Evolutionary conservation across 2,329 filamentous ascomycete genomes (phyloP).

Genomic region (Nigrospora sphaerica): DNA sequence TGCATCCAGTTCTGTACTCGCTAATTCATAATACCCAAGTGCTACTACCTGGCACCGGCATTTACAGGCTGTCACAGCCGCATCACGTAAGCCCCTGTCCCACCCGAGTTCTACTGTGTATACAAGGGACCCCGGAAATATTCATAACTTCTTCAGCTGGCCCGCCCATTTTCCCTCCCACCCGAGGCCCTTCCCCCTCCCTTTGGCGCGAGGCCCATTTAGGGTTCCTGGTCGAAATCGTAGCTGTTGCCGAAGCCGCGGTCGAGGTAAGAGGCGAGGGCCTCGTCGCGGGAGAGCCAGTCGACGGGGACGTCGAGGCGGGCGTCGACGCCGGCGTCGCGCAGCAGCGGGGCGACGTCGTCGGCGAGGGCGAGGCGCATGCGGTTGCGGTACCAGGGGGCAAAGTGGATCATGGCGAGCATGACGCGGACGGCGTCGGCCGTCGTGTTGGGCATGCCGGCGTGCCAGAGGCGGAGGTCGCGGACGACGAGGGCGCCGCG

Average conservation of each 20-base stretch:
- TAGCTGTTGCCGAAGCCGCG: slow-evolving; percentile 55
- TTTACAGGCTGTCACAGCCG: too few species aligned
- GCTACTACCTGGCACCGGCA: too few species aligned
- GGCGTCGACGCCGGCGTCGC: slow-evolving; percentile 19
- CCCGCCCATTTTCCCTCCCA: too few species aligned
- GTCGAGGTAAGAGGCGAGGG: slow-evolving; percentile 41
- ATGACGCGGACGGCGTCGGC: slow-evolving; percentile 44
- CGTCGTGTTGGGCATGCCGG: slow-evolving; percentile 49
- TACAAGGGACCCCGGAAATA: too few species aligned
- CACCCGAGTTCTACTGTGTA: too few species aligned
- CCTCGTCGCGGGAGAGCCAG: slow-evolving; percentile 35
- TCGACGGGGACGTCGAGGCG: slow-evolving; percentile 43
- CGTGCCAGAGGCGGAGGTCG: slow-evolving; percentile 57
- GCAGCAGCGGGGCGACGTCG: slow-evolving; percentile 37
- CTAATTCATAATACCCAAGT: too few species aligned
- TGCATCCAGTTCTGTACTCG: too few species aligned
- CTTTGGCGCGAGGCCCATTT: too few species aligned
- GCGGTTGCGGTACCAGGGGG: slow-evolving; percentile 47
- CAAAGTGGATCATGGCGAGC: slow-evolving; percentile 55
- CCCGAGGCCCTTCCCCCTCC: too few species aligned
- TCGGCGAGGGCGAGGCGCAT: slow-evolving; percentile 50
- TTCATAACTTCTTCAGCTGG: too few species aligned
- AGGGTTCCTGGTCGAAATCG: slow-evolving; percentile 44
- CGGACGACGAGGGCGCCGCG: slow-evolving; percentile 52
- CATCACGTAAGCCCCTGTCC: too few species aligned